Evolutionary conservation across 2,329 filamentous ascomycete genomes (phyloP).

Genomic region (Venturia effusa): DNA sequence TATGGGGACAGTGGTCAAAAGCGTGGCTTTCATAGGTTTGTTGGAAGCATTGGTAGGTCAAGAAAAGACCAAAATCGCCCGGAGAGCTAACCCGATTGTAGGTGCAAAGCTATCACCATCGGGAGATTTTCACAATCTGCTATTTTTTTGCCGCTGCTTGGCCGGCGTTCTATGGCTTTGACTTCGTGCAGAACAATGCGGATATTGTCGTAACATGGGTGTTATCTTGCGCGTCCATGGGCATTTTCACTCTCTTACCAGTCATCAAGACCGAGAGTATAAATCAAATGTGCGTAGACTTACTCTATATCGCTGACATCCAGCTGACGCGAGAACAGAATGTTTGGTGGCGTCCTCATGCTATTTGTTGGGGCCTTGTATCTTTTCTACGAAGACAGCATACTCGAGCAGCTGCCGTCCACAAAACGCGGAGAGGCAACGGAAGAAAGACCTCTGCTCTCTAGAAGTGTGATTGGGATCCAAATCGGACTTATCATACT

Average conservation of each 20-base stretch:
- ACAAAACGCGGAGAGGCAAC: slow-evolving; percentile 20
- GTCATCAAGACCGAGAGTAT: slow-evolving; percentile 77
- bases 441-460: slow-evolving; percentile 33
- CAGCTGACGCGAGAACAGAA: slow-evolving; percentile 32
- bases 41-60: slow-evolving; percentile 57
- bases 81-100: slow-evolving; percentile 25
- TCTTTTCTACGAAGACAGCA: slow-evolving; percentile 63
- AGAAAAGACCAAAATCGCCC: not conserved
- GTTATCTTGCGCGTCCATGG: slow-evolving; percentile 70
- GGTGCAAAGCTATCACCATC: slow-evolving; percentile 86
- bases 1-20: slow-evolving; percentile 51
- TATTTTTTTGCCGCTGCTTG: slow-evolving; percentile 69
- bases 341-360: slow-evolving; percentile 71
- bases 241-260: slow-evolving; percentile 77
- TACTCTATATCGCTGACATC: not conserved
- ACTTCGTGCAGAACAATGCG: slow-evolving; percentile 58
- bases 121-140: slow-evolving; percentile 73
- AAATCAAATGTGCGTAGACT: slow-evolving; percentile 53
- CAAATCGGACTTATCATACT: slow-evolving; percentile 72
- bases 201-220: slow-evolving; percentile 61
- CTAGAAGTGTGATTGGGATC: slow-evolving; percentile 51
- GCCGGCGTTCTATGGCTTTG: slow-evolving; percentile 62
- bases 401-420: slow-evolving; percentile 34
- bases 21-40: slow-evolving; percentile 57
- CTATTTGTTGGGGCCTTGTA: slow-evolving; percentile 64